Percentiles rank a stretch among this genome's conserved stretches.
phyloP scores from a whole-genome alignment of 768 basidiomycete genomes.

The Trametopsis cervina region DNA sequence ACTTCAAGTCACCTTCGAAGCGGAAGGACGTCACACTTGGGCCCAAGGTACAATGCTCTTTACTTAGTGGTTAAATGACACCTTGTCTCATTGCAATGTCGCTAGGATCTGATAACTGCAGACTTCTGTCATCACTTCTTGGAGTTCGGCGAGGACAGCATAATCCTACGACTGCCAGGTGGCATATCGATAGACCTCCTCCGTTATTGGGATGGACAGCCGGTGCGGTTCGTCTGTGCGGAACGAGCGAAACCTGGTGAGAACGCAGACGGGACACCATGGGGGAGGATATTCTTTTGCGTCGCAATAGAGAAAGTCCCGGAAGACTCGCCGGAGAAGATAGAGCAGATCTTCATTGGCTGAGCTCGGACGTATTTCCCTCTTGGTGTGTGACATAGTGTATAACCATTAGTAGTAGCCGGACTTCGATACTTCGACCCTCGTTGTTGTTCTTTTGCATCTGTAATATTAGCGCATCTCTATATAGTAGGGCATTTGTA shows the following conservation, averaged over 20 bases:
- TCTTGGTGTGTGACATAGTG: no score
- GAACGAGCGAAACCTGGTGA: conserved; percentile 34
- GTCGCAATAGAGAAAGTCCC: conserved; percentile 37
- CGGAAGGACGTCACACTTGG: conserved; percentile 56
- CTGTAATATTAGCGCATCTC: no score
- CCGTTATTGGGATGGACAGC: conserved; percentile 92
- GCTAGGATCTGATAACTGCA: conserved; percentile 65
- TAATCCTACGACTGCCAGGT: conserved; percentile 67
- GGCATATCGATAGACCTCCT: conserved; percentile 78
- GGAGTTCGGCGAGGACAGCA: conserved; percentile 58
- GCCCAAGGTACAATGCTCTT: conserved; percentile 43
- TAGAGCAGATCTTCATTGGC: no score
- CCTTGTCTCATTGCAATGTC: neutral
- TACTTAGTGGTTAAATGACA: neutral
- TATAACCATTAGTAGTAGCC: no score
- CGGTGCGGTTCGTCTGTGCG: conserved; percentile 83
- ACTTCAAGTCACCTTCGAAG: conserved; percentile 52
- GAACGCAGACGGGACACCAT: conserved; percentile 22
- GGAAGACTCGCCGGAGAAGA: conserved; percentile 16
- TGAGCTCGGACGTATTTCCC: no score
- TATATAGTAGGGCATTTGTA: no score
- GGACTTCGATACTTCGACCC: no score
- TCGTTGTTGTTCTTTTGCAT: no score
- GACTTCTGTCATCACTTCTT: conserved; percentile 89
- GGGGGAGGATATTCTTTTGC: conserved; percentile 40